These are phyloP conservation scores for Sarocladiaceae sp. DNA, from an alignment of 2,329 filamentous ascomycete genomes.

Conservation along the genomic window DNA sequence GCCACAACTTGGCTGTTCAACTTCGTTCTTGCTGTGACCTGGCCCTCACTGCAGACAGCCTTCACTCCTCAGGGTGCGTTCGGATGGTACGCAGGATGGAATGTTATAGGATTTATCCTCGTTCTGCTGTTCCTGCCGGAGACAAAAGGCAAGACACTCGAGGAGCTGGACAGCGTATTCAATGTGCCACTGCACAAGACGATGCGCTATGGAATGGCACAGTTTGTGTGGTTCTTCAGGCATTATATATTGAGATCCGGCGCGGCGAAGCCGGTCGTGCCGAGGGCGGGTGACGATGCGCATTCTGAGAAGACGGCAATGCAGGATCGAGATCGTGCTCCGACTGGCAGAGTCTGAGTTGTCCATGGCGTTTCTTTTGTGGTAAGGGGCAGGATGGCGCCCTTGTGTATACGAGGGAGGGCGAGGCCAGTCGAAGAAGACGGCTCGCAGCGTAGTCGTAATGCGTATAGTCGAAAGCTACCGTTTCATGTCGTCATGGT, in stretches of 20 bases:
- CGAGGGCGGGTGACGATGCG: constrained; percentile 15
- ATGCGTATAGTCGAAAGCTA: no score
- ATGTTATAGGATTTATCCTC: constrained; percentile 29
- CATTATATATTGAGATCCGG: constrained; percentile 17
- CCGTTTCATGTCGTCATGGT: no score
- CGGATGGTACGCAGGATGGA: constrained; percentile 28
- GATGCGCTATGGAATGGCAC: constrained; percentile 20
- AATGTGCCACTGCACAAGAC: constrained; percentile 20
- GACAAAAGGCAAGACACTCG: constrained; percentile 55
- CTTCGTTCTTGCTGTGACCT: constrained; percentile 22
- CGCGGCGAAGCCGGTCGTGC: constrained; percentile 15
- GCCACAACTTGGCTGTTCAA: constrained; percentile 28
- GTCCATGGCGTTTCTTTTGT: background rate
- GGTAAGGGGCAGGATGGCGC: no score
- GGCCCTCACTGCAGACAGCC: constrained; percentile 15
- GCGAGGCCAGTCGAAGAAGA: no score
- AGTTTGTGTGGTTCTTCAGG: constrained; percentile 20
- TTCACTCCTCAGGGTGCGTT: constrained; percentile 27
- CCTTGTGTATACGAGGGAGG: background rate
- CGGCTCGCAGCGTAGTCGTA: no score
- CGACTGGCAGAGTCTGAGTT: constrained; percentile 14
- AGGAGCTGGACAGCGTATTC: constrained; percentile 48
- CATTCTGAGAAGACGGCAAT: constrained; percentile 14
- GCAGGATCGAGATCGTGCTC: constrained; percentile 15
- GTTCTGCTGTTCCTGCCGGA: constrained; percentile 59